Evolutionary conservation across 345 rosid species (phyloP).

Genomic region (Syzygium aromaticum): DNA sequence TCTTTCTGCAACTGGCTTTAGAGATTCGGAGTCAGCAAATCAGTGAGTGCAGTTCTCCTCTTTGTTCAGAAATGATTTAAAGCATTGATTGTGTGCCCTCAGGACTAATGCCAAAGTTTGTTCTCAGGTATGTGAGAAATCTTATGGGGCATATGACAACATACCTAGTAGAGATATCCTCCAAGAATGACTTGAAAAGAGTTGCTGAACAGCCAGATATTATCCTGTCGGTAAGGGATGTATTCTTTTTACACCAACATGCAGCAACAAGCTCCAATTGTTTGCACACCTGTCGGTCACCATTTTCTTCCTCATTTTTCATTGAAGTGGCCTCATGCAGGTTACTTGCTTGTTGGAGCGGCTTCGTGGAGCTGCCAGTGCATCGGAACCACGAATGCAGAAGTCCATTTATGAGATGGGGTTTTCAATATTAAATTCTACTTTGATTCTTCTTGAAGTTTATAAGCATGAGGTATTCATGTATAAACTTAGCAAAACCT

Average conservation of each 20-base stretch:
- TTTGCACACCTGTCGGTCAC: neutral
- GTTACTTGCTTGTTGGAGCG: conserved; percentile 86
- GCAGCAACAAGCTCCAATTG: neutral
- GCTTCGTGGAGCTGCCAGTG: conserved; percentile 94
- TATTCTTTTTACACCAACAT: neutral
- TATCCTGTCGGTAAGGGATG: conserved; percentile 57
- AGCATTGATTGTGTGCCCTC: conserved; percentile 4
- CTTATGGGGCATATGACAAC: conserved; percentile 67
- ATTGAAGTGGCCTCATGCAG: conserved; percentile 25
- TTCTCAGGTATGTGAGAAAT: conserved; percentile 69
- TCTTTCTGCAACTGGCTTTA: conserved; percentile 85
- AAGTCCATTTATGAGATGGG: conserved; percentile 93
- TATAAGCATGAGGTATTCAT: conserved; percentile 84
- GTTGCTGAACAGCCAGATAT: conserved; percentile 84
- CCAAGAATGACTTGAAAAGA: conserved; percentile 61
- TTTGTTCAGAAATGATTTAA: conserved; percentile 1
- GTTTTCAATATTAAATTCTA: conserved; percentile 54
- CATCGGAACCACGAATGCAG: conserved; percentile 91
- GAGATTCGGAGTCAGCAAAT: conserved; percentile 64
- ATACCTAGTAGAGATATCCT: conserved; percentile 64
- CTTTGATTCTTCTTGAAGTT: conserved; percentile 78
- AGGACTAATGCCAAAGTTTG: conserved; percentile 10
- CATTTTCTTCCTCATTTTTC: neutral
- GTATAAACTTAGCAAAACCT: neutral
- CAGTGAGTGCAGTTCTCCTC: conserved; percentile 49